phyloP scores from a whole-genome alignment of 345 rosid species.

The Heritiera littoralis region DNA sequence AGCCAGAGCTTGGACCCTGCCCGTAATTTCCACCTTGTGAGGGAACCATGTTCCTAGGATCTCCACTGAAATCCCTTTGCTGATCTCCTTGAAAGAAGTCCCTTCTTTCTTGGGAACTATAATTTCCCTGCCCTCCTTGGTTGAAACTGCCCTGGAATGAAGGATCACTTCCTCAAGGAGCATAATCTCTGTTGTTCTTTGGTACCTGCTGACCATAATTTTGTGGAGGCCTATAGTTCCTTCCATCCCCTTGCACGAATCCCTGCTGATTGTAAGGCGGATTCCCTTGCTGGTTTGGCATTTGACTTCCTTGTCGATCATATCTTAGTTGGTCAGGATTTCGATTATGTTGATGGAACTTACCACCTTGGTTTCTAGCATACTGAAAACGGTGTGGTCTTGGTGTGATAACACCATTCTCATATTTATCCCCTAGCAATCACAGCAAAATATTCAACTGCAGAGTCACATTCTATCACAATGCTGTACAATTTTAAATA shows the following conservation, averaged over 20 bases:
- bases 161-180: constrained; percentile 39
- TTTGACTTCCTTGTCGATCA: constrained; percentile 40
- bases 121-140: constrained; percentile 48
- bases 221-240: constrained; percentile 45
- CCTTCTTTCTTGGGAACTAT: constrained; percentile 42
- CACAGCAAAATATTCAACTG: constrained; percentile 12
- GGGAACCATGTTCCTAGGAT: constrained; percentile 33
- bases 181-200: constrained; percentile 40
- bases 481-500: background rate
- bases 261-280: constrained; percentile 38
- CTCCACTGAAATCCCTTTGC: constrained; percentile 6
- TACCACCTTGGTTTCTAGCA: constrained; percentile 35
- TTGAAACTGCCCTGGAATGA: constrained; percentile 38
- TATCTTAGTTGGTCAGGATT: constrained; percentile 39
- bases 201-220: constrained; percentile 41
- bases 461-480: constrained; percentile 8
- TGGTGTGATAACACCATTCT: constrained; percentile 77
- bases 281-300: constrained; percentile 46
- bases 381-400: constrained; percentile 77
- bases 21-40: constrained; percentile 32
- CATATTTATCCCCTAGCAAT: constrained; percentile 78
- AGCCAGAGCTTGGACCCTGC: background rate
- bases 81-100: constrained; percentile 41
- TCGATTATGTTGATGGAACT: constrained; percentile 44
- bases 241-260: constrained; percentile 50